Evolutionary conservation across 225 moss, liverwort and hornwort genomes (phyloP).

Genomic region (Pleurozium schreberi): DNA sequence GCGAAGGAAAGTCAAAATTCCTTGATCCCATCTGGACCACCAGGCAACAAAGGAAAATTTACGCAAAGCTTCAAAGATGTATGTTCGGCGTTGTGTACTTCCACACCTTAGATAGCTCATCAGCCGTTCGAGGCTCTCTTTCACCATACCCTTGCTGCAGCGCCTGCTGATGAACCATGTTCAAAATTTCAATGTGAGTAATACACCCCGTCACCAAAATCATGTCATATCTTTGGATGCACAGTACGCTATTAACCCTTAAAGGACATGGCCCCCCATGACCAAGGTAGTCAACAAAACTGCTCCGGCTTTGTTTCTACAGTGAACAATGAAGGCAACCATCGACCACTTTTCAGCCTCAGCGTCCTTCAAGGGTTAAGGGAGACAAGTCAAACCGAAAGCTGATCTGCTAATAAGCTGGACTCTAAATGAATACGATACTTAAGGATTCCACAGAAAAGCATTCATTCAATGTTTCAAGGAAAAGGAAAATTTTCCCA

Average conservation of each 20-base stretch:
- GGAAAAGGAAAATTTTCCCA: background rate
- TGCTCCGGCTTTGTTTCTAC: background rate
- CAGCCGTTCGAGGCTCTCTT: slow-evolving; percentile 27
- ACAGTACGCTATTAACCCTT: background rate
- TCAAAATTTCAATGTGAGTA: background rate
- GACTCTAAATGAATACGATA: background rate
- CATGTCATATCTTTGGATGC: background rate
- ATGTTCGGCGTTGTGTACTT: background rate
- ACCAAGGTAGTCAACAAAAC: background rate
- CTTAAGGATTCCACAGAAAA: background rate
- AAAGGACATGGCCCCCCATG: background rate
- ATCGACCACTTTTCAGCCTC: background rate
- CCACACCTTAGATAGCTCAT: slow-evolving; percentile 50
- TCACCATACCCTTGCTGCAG: slow-evolving; percentile 38
- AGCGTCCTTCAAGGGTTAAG: background rate
- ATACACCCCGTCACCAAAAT: background rate
- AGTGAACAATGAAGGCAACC: background rate
- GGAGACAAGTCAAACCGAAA: background rate
- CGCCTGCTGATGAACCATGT: slow-evolving; percentile 34
- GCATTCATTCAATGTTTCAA: background rate
- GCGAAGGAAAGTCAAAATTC: background rate
- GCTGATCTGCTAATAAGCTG: background rate
- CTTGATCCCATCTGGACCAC: background rate
- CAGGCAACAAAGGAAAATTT: background rate
- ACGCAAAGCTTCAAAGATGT: background rate